Base-by-base conservation (phyloP, 192 early-diverging fungal species). In the Backusella liffmaniae region DNA sequence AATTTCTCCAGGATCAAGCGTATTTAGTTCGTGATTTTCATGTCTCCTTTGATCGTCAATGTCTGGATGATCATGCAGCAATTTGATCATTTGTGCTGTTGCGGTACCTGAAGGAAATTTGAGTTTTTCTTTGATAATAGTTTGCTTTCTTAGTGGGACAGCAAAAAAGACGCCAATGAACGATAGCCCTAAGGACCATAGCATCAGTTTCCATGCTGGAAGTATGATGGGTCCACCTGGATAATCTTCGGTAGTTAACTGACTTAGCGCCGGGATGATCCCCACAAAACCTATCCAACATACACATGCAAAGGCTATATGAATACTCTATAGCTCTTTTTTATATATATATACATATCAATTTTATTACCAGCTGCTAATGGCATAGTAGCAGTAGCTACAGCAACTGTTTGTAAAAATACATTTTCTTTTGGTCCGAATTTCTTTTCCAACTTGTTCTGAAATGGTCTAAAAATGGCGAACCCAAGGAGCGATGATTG, bases 121-220 rank as follows among this genome's bases (percentile, higher is more conserved):
- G 10, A 96, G 87, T 79, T 96, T 94, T 73, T 95, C 92, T 32
- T 85, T 77, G 36, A 96, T 85, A 76, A 96, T 92, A 12, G 92
- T 94, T 67, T 94, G 94, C 53, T 84, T 88, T 65, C 95, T 83
- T 72, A 95, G 76, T 1, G 94, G 94, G 3, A 94, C 86, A 4
- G 93, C 94, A 85, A 96, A 96, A 80, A 95, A 96, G 4, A 96
- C 91, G 4, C 95, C 95, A 85, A 93, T 94, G 81, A 94, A 94
- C 16, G 95, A 90, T 69, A 92, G 80, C 1, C 89, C 93, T 46
- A 95, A 72, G 16, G 91, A 90, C 92, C 92, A 95, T 1, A 92
- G 76, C 44, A 94, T 85, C 37, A 96, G 75, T 46, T 76, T 72
- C 39, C 51, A 46, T 62, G 82, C 81, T 41, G 80, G 82, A 16